phyloP scores from a whole-genome alignment of 176 grass and related monocot genomes.

The Carex pumila region DNA sequence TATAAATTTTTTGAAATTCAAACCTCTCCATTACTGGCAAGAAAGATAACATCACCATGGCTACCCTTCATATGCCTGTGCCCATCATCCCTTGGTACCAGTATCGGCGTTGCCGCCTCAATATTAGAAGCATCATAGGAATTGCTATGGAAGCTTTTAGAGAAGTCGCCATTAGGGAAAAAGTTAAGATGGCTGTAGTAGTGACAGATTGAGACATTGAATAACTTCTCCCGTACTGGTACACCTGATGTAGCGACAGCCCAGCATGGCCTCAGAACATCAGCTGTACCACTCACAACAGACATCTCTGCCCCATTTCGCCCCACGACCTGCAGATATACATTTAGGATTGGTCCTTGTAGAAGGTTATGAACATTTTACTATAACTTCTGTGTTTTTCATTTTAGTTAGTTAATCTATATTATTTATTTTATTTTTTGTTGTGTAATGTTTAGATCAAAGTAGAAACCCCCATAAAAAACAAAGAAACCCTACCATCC shows the following conservation, averaged over 20 bases:
- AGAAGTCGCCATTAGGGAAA: conserved; percentile 82
- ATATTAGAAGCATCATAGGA: conserved; percentile 54
- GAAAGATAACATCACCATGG: conserved; percentile 88
- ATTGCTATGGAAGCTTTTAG: conserved; percentile 72
- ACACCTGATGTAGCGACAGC: conserved; percentile 96
- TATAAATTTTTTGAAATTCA: conserved; percentile 1
- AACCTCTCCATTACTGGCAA: conserved; percentile 88
- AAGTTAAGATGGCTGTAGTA: conserved; percentile 75
- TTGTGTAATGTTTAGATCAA: background rate
- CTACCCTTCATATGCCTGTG: conserved; percentile 90
- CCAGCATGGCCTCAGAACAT: conserved; percentile 92
- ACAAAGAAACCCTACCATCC: background rate
- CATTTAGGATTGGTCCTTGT: background rate
- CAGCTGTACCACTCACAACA: conserved; percentile 83
- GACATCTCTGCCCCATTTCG: conserved; percentile 74
- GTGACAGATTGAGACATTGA: conserved; percentile 96
- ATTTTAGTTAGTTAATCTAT: background rate
- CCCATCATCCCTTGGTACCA: conserved; percentile 69
- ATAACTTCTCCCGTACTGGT: conserved; percentile 77
- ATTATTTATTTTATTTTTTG: background rate
- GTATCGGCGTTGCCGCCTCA: conserved; percentile 81
- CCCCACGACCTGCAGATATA: conserved; percentile 61
- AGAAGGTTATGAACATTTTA: background rate
- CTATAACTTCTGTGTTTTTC: background rate
- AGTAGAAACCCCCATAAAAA: background rate